Conservation (phyloP, 1,284 basidiomycete species). For the Boletus semigastroideus region DNA sequence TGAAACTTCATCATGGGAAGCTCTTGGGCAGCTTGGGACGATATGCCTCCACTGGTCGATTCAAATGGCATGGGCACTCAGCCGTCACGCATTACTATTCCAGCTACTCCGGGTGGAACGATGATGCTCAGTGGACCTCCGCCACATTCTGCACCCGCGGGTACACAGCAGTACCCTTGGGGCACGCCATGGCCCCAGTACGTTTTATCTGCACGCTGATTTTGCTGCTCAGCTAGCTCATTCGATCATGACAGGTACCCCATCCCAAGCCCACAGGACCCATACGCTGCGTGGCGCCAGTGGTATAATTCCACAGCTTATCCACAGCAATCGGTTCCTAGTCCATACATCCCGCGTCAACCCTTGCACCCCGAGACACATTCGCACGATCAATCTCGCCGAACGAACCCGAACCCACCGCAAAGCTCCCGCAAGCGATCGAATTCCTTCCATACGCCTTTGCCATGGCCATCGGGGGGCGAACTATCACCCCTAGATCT, state of each 20-base stretch:
- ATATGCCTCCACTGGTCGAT: constrained; percentile 30
- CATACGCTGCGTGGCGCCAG: constrained; percentile 5
- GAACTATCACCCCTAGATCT: constrained; percentile 28
- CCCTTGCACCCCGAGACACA: constrained; percentile 9
- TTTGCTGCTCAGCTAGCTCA: constrained; percentile 2
- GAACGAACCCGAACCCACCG: constrained; percentile 4
- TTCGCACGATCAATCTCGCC: constrained; percentile 11
- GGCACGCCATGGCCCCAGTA: constrained; percentile 18
- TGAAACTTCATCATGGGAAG: constrained; percentile 17
- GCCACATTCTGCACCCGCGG: constrained; percentile 6
- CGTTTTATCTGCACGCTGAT: neutral
- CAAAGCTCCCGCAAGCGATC: constrained; percentile 3
- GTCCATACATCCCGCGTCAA: constrained; percentile 32
- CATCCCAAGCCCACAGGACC: constrained; percentile 20
- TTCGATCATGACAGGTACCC: constrained; percentile 1
- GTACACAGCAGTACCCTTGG: constrained; percentile 16
- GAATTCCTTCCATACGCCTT: constrained; percentile 1
- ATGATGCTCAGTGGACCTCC: constrained; percentile 12
- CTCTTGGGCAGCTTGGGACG: constrained; percentile 21
- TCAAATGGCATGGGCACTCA: constrained; percentile 5
- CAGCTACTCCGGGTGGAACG: constrained; percentile 26
- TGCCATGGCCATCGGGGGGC: constrained; percentile 27
- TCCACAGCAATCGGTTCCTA: constrained; percentile 24
- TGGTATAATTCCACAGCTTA: constrained; percentile 4
- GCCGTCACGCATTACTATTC: constrained; percentile 14